Conservation (phyloP, 805 yeast genomes). For the Millerago galiae region DNA sequence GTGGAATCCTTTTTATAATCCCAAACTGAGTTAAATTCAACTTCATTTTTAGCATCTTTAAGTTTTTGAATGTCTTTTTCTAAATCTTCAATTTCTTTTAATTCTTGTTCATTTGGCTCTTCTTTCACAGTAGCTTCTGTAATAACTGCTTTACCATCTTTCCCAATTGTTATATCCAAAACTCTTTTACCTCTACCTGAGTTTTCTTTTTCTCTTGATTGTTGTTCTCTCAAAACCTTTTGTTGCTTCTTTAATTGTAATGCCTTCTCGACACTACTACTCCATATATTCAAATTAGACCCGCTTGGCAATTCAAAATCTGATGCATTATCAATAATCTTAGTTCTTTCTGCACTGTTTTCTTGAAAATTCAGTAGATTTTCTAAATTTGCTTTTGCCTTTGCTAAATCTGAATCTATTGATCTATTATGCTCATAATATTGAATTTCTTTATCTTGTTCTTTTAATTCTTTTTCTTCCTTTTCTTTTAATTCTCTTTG, state of each 20-base stretch:
- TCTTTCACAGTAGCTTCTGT: conserved; percentile 24
- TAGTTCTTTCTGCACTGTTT: conserved; percentile 83
- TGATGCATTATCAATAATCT: conserved; percentile 86
- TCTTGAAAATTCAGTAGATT: conserved; percentile 75
- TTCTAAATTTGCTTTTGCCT: conserved; percentile 71
- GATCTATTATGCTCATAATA: conserved; percentile 33
- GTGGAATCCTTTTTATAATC: conserved; percentile 48
- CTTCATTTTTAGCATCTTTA: conserved; percentile 28
- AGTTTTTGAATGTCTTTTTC: conserved; percentile 25
- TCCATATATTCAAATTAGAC: conserved; percentile 63
- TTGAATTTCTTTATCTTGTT: conserved; percentile 39
- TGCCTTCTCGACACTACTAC: conserved; percentile 78
- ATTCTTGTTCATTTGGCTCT: conserved; percentile 33
- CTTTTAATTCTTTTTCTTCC: conserved; percentile 34
- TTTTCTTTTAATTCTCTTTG: conserved; percentile 34
- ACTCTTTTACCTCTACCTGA: conserved; percentile 71
- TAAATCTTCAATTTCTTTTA: conserved; percentile 25
- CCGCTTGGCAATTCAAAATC: conserved; percentile 67
- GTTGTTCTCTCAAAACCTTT: conserved; percentile 56
- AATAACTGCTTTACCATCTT: conserved; percentile 72
- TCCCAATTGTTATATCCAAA: conserved; percentile 65
- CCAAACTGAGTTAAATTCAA: conserved; percentile 42
- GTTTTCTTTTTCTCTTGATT: conserved; percentile 49
- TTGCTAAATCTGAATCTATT: conserved; percentile 50
- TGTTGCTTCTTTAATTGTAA: conserved; percentile 83